phyloP scores from a whole-genome alignment of 2,329 filamentous ascomycete genomes.

The Talaromyces sp. region DNA sequence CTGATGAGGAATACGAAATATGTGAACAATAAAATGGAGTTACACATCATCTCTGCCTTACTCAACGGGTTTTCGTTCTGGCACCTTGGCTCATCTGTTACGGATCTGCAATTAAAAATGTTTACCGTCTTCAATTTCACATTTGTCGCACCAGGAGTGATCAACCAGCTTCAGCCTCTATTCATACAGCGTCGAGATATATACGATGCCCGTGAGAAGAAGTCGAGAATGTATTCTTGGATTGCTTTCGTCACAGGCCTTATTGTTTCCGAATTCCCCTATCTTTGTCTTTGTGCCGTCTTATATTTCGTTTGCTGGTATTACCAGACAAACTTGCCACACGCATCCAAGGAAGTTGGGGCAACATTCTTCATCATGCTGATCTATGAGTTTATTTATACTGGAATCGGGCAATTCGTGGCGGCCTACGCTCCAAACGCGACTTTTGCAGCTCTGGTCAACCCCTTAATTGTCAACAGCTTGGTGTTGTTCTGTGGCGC shows the following conservation, averaged over 20 bases:
- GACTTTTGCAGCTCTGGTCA: too few species aligned
- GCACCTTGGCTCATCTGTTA: constrained; percentile 61
- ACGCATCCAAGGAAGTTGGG: too few species aligned
- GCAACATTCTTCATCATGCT: too few species aligned
- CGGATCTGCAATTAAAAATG: constrained; percentile 70
- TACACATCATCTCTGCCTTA: constrained; percentile 51
- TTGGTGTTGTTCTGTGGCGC: too few species aligned
- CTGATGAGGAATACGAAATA: constrained; percentile 66
- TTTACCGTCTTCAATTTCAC: constrained; percentile 65
- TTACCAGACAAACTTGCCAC: too few species aligned
- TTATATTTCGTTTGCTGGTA: constrained; percentile 71
- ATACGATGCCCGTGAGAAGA: constrained; percentile 63
- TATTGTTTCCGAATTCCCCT: constrained; percentile 64
- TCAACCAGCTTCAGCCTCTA: constrained; percentile 57
- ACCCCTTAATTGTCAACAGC: too few species aligned
- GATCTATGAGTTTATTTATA: too few species aligned
- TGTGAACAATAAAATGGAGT: constrained; percentile 59
- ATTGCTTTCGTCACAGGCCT: constrained; percentile 65
- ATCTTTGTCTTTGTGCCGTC: constrained; percentile 57
- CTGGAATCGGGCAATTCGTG: too few species aligned
- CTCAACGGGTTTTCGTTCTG: constrained; percentile 61
- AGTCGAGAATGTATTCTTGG: constrained; percentile 68
- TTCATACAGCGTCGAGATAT: constrained; percentile 66
- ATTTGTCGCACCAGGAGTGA: constrained; percentile 47
- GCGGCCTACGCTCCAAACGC: too few species aligned